Conservation (phyloP, 2,329 filamentous ascomycete genomes). For the Colletotrichum ledebouriae region DNA sequence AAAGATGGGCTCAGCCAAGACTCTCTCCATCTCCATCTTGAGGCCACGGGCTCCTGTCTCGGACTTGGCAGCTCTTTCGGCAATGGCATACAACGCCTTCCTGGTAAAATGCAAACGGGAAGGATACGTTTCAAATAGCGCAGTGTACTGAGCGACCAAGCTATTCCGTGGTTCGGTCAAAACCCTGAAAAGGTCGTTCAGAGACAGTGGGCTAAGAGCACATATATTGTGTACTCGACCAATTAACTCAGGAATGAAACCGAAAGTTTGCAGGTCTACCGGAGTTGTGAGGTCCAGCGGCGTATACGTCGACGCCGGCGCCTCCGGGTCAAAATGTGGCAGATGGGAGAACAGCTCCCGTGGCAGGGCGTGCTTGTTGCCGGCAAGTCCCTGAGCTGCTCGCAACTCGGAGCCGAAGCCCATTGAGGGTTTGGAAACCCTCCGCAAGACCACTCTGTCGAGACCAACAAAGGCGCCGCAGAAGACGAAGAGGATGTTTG, state of each 20-base stretch:
- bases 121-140: slow-evolving; percentile 84
- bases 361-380: slow-evolving; percentile 72
- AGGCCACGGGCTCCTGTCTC: slow-evolving; percentile 84
- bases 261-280: slow-evolving; percentile 83
- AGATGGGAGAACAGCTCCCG: slow-evolving; percentile 70
- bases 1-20: slow-evolving; percentile 85
- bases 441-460: slow-evolving; percentile 86
- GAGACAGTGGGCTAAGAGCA: slow-evolving; percentile 81
- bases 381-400: slow-evolving; percentile 62
- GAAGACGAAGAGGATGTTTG: slow-evolving; percentile 97
- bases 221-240: slow-evolving; percentile 94
- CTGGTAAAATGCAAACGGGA: slow-evolving; percentile 88
- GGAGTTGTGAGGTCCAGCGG: slow-evolving; percentile 81
- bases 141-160: slow-evolving; percentile 88
- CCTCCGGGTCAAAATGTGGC: slow-evolving; percentile 62
- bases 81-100: slow-evolving; percentile 84
- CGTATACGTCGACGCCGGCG: slow-evolving; percentile 59
- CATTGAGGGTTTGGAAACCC: slow-evolving; percentile 87
- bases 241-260: slow-evolving; percentile 94
- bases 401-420: slow-evolving; percentile 91
- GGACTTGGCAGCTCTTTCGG: slow-evolving; percentile 71
- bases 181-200: slow-evolving; percentile 81
- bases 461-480: slow-evolving; percentile 95
- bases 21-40: slow-evolving; percentile 84
- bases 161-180: slow-evolving; percentile 93